phyloP scores from a whole-genome alignment of 2,329 filamentous ascomycete genomes.

The Pestalotiopsis sp. region DNA sequence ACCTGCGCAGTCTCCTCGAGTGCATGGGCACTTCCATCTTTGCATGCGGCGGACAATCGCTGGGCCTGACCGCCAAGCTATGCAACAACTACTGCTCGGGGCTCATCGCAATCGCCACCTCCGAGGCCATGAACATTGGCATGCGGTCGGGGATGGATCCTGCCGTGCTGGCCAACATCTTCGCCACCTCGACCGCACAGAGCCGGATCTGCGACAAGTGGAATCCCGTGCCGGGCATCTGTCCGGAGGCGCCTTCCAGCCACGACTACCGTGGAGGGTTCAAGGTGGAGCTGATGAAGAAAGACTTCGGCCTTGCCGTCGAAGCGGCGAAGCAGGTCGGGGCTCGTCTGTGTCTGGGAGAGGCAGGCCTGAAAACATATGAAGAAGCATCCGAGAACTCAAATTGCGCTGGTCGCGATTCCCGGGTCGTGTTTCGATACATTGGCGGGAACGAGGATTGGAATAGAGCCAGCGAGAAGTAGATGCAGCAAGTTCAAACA shows the following conservation, averaged over 20 bases:
- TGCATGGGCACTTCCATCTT: slow-evolving; percentile 58
- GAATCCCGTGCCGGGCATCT: slow-evolving; percentile 36
- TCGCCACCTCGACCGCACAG: slow-evolving; percentile 31
- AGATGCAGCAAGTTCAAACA: not conserved
- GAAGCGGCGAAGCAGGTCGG: slow-evolving; percentile 56
- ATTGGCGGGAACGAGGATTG: slow-evolving; percentile 56
- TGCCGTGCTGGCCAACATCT: slow-evolving; percentile 40
- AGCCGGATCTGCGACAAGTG: slow-evolving; percentile 33
- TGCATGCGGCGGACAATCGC: slow-evolving; percentile 55
- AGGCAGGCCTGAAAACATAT: slow-evolving; percentile 53
- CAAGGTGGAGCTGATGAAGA: slow-evolving; percentile 61
- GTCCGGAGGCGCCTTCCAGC: slow-evolving; percentile 30
- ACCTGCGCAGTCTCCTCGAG: slow-evolving; percentile 44
- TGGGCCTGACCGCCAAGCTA: slow-evolving; percentile 61
- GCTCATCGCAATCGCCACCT: slow-evolving; percentile 58
- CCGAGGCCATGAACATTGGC: slow-evolving; percentile 63
- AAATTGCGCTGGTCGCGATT: slow-evolving; percentile 56
- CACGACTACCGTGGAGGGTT: slow-evolving; percentile 51
- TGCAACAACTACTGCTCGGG: slow-evolving; percentile 65
- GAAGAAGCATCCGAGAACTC: slow-evolving; percentile 51
- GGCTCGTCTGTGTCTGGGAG: slow-evolving; percentile 50
- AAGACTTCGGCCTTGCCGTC: slow-evolving; percentile 58
- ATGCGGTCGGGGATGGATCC: slow-evolving; percentile 61
- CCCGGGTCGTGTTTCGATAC: slow-evolving; percentile 59
- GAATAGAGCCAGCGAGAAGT: slow-evolving; percentile 20